Evolutionary conservation across 495 filamentous ascomycete species (phyloP).

Genomic region (Lophiostoma macrostomum): DNA sequence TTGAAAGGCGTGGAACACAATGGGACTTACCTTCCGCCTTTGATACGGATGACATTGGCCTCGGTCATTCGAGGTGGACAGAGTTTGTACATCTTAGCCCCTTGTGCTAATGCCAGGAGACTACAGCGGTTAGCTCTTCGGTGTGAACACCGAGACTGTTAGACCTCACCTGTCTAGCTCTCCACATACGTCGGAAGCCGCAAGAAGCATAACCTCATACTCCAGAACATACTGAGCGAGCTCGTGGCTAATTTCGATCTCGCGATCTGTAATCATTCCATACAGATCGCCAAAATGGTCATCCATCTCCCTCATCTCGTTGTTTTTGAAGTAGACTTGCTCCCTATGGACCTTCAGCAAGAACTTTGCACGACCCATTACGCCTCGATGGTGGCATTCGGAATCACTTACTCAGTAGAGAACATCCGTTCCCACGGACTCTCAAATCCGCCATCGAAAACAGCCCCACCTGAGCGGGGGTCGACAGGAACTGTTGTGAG

Average conservation of each 20-base stretch:
- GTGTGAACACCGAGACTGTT: background rate
- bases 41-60: slow-evolving; percentile 72
- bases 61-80: slow-evolving; percentile 65
- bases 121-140: slow-evolving; percentile 44
- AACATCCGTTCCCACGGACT: slow-evolving; percentile 78
- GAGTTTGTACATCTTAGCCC: slow-evolving; percentile 73
- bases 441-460: slow-evolving; percentile 60
- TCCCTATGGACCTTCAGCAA: slow-evolving; percentile 33
- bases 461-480: slow-evolving; percentile 55
- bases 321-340: slow-evolving; percentile 82
- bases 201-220: slow-evolving; percentile 63
- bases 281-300: slow-evolving; percentile 80
- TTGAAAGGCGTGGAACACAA: background rate
- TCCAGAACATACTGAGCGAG: slow-evolving; percentile 69
- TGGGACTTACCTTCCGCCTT: slow-evolving; percentile 64
- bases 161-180: slow-evolving; percentile 69
- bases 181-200: slow-evolving; percentile 72
- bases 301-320: slow-evolving; percentile 80
- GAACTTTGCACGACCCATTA: no score
- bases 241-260: slow-evolving; percentile 84
- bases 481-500: slow-evolving; percentile 72
- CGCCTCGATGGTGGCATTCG: no score
- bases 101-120: slow-evolving; percentile 74
- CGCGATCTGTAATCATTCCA: slow-evolving; percentile 79
- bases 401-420: slow-evolving; percentile 49